These are phyloP conservation scores for Rhodotorula sp. DNA, from an alignment of 1,284 basidiomycete species.

Conservation along the genomic window DNA sequence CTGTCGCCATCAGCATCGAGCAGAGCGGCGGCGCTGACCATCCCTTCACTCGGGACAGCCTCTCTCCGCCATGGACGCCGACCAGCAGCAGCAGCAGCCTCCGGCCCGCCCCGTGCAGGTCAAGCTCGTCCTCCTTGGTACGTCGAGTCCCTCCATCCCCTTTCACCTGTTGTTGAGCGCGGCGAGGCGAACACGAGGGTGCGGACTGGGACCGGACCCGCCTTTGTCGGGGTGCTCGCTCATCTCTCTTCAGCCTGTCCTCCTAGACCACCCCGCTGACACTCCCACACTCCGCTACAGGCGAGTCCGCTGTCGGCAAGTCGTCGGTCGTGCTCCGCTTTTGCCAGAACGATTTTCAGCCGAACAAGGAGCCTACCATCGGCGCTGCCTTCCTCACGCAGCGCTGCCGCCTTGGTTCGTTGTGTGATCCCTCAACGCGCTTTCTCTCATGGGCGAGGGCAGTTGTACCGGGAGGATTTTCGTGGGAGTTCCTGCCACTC, in stretches of 20 bases:
- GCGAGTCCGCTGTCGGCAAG: constrained; percentile 98
- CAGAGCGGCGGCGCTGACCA: not conserved
- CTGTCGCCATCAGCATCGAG: too few species aligned
- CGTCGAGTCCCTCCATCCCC: too few species aligned
- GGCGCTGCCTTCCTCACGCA: constrained; percentile 64
- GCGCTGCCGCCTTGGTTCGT: constrained; percentile 40
- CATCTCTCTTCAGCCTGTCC: not conserved
- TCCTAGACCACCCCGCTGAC: not conserved
- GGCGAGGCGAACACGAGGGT: too few species aligned
- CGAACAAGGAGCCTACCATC: constrained; percentile 97
- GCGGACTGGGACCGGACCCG: too few species aligned
- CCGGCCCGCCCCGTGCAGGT: constrained; percentile 69
- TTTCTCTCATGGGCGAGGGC: not conserved
- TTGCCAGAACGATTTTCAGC: constrained; percentile 90
- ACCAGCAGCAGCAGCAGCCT: constrained; percentile 2
- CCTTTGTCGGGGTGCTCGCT: not conserved
- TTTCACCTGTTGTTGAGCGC: too few species aligned
- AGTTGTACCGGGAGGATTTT: not conserved
- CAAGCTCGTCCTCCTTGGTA: constrained; percentile 73
- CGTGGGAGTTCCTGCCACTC: too few species aligned
- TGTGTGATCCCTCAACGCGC: not conserved
- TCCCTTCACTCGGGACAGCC: not conserved
- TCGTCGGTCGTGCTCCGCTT: constrained; percentile 98
- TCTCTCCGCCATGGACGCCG: not conserved
- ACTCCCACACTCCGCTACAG: constrained; percentile 47